A percentile compares a stretch with the other conserved stretches of the same genome.
Conservation (phyloP, 345 rosid species). For the Salix purpurea region DNA sequence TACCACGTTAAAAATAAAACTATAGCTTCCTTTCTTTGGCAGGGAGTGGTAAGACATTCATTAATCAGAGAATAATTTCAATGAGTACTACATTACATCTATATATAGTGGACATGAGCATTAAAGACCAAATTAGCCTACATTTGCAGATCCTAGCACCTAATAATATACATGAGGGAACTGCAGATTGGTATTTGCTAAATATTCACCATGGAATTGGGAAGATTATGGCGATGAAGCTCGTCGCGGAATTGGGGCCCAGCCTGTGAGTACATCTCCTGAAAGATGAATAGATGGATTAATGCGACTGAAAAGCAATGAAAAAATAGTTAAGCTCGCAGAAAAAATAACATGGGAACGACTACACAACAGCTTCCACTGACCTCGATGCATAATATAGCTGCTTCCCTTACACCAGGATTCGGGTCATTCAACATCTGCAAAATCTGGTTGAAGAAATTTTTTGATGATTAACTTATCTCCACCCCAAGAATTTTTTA, state of each 20-base stretch:
- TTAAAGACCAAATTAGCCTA: not conserved
- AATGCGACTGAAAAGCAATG: not conserved
- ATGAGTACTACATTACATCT: not conserved
- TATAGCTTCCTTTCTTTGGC: not conserved
- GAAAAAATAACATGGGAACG: not conserved
- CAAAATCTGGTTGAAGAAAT: constrained; percentile 54
- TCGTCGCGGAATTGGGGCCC: constrained; percentile 96
- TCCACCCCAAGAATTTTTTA: not conserved
- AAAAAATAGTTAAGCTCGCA: not conserved
- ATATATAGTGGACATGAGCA: not conserved
- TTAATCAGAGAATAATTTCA: not conserved
- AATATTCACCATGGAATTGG: constrained; percentile 68
- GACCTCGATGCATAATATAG: constrained; percentile 91
- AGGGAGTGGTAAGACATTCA: not conserved
- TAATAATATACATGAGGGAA: not conserved
- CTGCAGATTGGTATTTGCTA: constrained; percentile 1
- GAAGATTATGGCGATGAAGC: constrained; percentile 90
- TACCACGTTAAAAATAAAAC: not conserved
- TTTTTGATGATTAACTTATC: not conserved
- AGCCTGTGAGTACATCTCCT: constrained; percentile 92
- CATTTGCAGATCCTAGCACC: not conserved
- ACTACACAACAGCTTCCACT: constrained; percentile 7
- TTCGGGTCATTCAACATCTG: constrained; percentile 90
- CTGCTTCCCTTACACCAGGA: constrained; percentile 87
- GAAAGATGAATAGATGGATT: constrained; percentile 26